These are phyloP conservation scores for Obba rivulosa DNA, from an alignment of 768 basidiomycete species.

Conservation along the genomic window DNA sequence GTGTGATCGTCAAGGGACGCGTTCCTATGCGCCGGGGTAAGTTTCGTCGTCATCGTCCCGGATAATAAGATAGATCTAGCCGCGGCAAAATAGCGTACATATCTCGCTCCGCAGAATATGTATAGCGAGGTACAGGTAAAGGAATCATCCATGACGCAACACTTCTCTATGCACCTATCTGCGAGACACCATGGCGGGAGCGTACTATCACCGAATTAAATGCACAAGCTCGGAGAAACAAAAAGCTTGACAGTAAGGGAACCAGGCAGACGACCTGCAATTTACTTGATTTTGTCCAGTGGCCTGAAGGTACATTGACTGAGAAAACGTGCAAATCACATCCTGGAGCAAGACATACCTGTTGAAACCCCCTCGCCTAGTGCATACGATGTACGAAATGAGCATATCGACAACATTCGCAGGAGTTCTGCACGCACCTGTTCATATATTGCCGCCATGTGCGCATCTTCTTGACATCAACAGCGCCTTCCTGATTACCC, in stretches of 20 bases:
- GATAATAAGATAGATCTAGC: neutral
- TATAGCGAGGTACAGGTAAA: neutral
- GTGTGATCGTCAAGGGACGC: too few relatives aligned
- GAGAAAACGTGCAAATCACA: conserved; percentile 7
- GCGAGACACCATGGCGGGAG: too few relatives aligned
- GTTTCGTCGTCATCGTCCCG: neutral
- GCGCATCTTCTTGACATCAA: conserved; percentile 70
- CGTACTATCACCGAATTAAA: too few relatives aligned
- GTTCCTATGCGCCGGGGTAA: neutral
- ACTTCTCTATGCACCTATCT: too few relatives aligned
- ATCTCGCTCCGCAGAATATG: neutral
- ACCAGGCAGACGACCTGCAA: too few relatives aligned
- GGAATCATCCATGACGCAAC: too few relatives aligned
- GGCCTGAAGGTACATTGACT: conserved; percentile 46
- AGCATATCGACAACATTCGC: conserved; percentile 10
- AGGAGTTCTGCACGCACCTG: conserved; percentile 40
- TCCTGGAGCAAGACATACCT: conserved; percentile 37
- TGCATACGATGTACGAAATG: conserved; percentile 4
- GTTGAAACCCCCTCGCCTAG: conserved; percentile 81
- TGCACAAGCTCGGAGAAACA: too few relatives aligned
- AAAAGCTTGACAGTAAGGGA: neutral
- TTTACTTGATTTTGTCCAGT: conserved; percentile 89
- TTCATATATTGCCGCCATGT: conserved; percentile 99
- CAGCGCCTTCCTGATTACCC: conserved; percentile 74
- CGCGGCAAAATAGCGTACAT: too few relatives aligned